phyloP scores from a whole-genome alignment of 495 filamentous ascomycete species.

The Penicillium coffeae region DNA sequence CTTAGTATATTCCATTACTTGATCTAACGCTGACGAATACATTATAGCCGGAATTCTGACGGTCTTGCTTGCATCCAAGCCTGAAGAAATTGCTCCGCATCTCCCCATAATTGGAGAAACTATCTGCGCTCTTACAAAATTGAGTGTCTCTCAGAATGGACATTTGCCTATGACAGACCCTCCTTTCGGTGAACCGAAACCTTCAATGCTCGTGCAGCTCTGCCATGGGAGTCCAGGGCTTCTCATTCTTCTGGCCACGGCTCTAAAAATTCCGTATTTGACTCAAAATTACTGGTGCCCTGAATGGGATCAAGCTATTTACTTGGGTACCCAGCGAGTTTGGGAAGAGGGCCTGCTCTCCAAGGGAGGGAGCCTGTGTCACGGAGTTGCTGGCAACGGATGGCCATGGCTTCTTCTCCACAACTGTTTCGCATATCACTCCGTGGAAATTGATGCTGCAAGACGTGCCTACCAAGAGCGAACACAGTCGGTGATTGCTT shows the following conservation, averaged over 20 bases:
- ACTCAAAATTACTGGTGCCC: conserved; percentile 32
- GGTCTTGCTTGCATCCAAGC: conserved; percentile 35
- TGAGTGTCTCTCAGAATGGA: conserved; percentile 34
- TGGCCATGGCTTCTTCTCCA: conserved; percentile 38
- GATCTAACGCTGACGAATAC: not conserved
- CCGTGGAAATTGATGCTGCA: conserved; percentile 15
- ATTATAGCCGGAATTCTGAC: conserved; percentile 39
- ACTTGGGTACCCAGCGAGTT: conserved; percentile 32
- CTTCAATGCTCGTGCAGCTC: conserved; percentile 40
- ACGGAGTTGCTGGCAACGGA: conserved; percentile 45
- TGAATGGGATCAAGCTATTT: conserved; percentile 38
- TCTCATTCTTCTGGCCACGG: conserved; percentile 33
- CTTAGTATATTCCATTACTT: not conserved
- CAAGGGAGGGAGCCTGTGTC: conserved; percentile 47
- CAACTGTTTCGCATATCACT: conserved; percentile 30
- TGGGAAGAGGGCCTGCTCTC: conserved; percentile 47
- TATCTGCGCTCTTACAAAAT: conserved; percentile 35
- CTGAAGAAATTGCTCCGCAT: conserved; percentile 27
- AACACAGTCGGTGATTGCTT: not conserved
- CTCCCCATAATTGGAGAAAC: conserved; percentile 35
- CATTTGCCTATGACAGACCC: conserved; percentile 41
- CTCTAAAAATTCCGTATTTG: conserved; percentile 25
- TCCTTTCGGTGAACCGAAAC: conserved; percentile 5
- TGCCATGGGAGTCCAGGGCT: conserved; percentile 46
- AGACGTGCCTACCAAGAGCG: conserved; percentile 20